Conservation (phyloP, 2,329 filamentous ascomycete genomes). For the Beauveria asiatica region DNA sequence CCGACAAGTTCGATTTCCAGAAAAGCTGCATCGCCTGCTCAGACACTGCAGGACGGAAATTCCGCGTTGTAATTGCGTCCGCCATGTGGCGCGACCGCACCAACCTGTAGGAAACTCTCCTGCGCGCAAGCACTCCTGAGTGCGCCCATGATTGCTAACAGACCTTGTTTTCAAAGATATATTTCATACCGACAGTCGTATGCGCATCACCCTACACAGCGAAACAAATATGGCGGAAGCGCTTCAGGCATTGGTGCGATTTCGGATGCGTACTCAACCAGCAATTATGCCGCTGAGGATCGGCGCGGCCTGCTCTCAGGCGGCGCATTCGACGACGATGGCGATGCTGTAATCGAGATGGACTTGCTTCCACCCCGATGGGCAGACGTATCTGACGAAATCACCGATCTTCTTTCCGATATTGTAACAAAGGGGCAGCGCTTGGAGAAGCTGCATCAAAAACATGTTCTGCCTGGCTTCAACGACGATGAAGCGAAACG, state of each 20-base stretch:
- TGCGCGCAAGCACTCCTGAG: neutral
- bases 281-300: slow-evolving; percentile 38
- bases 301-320: slow-evolving; percentile 75
- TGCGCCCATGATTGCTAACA: slow-evolving; percentile 18
- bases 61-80: slow-evolving; percentile 33
- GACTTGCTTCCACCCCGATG: slow-evolving; percentile 89
- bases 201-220: slow-evolving; percentile 85
- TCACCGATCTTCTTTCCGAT: slow-evolving; percentile 70
- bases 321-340: slow-evolving; percentile 72
- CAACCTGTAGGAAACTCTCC: slow-evolving; percentile 63
- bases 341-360: slow-evolving; percentile 97
- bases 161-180: slow-evolving; percentile 50
- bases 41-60: neutral
- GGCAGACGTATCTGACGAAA: slow-evolving; percentile 92
- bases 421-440: slow-evolving; percentile 76
- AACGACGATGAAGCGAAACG: slow-evolving; percentile 88
- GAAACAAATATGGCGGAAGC: slow-evolving; percentile 56
- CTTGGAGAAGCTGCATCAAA: slow-evolving; percentile 89
- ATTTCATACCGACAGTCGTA: slow-evolving; percentile 99
- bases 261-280: slow-evolving; percentile 48
- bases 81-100: slow-evolving; percentile 99
- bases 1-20: neutral
- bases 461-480: slow-evolving; percentile 92
- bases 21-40: neutral
- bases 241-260: slow-evolving; percentile 46